phyloP scores from a whole-genome alignment of 202 grass and related monocot species.

The Dendrocalamus latiflorus region DNA sequence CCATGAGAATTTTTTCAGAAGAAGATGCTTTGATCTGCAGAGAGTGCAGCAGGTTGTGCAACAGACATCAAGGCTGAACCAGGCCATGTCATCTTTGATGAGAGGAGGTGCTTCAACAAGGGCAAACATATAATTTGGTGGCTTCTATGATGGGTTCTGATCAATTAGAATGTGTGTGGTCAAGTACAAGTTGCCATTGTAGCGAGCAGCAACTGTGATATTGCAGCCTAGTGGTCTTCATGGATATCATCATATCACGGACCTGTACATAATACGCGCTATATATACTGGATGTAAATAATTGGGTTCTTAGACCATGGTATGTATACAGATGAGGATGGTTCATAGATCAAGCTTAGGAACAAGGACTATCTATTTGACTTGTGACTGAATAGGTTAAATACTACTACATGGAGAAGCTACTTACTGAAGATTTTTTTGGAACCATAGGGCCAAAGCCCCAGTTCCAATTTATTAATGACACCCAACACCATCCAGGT shows the following conservation, averaged over 20 bases:
- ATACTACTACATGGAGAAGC: not conserved
- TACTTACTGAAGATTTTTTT: too few relatives aligned
- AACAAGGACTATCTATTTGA: not conserved
- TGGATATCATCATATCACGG: not conserved
- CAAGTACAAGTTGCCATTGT: constrained; percentile 7
- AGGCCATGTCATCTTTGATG: too few relatives aligned
- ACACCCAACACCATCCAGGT: too few relatives aligned
- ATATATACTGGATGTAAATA: constrained; percentile 37
- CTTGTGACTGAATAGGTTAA: not conserved
- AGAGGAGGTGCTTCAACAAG: too few relatives aligned
- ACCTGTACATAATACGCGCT: not conserved
- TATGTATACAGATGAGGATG: not conserved
- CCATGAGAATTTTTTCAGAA: too few relatives aligned
- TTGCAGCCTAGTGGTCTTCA: constrained; percentile 7
- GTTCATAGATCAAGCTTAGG: constrained; percentile 3
- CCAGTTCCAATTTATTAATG: too few relatives aligned
- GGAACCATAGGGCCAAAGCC: too few relatives aligned
- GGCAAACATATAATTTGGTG: too few relatives aligned
- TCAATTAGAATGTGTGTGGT: not conserved
- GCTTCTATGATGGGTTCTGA: too few relatives aligned
- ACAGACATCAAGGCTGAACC: too few relatives aligned
- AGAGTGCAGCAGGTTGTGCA: too few relatives aligned
- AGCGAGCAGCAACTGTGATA: not conserved
- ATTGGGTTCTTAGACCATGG: constrained; percentile 27
- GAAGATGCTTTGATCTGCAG: too few relatives aligned